phyloP scores from a whole-genome alignment of 2,329 filamentous ascomycete species.

The Leptographium radiaticola region DNA sequence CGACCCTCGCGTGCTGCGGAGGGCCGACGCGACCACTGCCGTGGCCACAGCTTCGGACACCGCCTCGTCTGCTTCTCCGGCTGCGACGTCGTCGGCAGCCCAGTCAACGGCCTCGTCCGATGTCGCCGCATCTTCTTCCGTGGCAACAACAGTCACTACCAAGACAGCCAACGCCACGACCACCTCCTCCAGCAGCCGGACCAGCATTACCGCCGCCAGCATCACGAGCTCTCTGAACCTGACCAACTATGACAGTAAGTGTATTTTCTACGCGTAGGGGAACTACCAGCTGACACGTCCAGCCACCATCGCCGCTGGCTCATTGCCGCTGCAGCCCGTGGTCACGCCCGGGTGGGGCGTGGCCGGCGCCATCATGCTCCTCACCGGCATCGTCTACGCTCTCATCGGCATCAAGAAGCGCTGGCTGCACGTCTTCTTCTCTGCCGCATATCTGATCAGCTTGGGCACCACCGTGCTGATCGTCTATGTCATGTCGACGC shows the following conservation, averaged over 20 bases:
- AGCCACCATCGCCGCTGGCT: constrained; percentile 29
- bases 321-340: constrained; percentile 57
- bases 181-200: background rate
- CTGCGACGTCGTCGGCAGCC: background rate
- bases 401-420: constrained; percentile 74
- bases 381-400: constrained; percentile 56
- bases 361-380: constrained; percentile 62
- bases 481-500: constrained; percentile 74
- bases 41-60: background rate
- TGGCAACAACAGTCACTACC: background rate
- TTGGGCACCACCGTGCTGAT: constrained; percentile 72
- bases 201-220: background rate
- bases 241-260: constrained; percentile 16
- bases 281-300: background rate
- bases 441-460: constrained; percentile 58
- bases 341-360: constrained; percentile 75
- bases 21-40: constrained; percentile 1
- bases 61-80: background rate
- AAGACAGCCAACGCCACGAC: background rate
- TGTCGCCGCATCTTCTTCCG: background rate
- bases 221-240: background rate
- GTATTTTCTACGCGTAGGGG: background rate
- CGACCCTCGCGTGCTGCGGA: constrained; percentile 7
- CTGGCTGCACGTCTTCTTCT: constrained; percentile 70
- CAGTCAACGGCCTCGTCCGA: background rate